Conservation (phyloP, 2,329 filamentous ascomycete species). For the Xylaria sp. region DNA sequence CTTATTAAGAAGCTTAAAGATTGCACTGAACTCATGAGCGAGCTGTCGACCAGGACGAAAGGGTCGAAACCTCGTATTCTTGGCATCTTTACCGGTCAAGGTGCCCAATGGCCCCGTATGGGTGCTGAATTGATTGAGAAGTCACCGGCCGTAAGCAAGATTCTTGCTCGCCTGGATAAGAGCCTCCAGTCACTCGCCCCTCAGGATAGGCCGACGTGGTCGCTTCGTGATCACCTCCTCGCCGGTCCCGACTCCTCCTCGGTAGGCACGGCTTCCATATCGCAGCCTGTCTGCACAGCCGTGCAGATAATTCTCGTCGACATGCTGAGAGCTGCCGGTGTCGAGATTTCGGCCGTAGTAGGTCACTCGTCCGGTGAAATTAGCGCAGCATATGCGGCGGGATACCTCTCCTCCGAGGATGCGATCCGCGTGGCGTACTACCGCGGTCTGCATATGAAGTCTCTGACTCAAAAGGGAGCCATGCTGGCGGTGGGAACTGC, state of each 20-base stretch:
- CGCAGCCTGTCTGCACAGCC: slow-evolving; percentile 1
- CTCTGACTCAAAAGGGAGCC: slow-evolving; percentile 39
- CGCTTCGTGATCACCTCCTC: slow-evolving; percentile 6
- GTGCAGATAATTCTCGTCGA: slow-evolving; percentile 16
- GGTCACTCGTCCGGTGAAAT: slow-evolving; percentile 25
- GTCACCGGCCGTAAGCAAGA: slow-evolving; percentile 7
- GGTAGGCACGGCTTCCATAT: neutral
- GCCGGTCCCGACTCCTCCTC: neutral
- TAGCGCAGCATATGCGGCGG: slow-evolving; percentile 13
- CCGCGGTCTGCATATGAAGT: neutral
- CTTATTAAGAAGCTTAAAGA: neutral
- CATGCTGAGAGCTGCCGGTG: neutral
- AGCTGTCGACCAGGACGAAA: too few relatives aligned
- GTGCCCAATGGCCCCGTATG: slow-evolving; percentile 12
- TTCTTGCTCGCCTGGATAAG: slow-evolving; percentile 36
- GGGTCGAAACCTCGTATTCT: neutral
- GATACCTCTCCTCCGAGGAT: neutral
- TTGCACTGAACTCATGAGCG: too few relatives aligned
- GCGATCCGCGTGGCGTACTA: neutral
- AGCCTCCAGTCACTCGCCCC: slow-evolving; percentile 35
- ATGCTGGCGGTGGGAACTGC: slow-evolving; percentile 58
- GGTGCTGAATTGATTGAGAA: neutral
- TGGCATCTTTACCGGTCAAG: slow-evolving; percentile 10
- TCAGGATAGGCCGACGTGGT: slow-evolving; percentile 37
- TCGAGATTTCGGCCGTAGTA: neutral